These are phyloP conservation scores for Nicotiana otophora DNA, from an alignment of 257 asterid genomes.

Conservation along the genomic window DNA sequence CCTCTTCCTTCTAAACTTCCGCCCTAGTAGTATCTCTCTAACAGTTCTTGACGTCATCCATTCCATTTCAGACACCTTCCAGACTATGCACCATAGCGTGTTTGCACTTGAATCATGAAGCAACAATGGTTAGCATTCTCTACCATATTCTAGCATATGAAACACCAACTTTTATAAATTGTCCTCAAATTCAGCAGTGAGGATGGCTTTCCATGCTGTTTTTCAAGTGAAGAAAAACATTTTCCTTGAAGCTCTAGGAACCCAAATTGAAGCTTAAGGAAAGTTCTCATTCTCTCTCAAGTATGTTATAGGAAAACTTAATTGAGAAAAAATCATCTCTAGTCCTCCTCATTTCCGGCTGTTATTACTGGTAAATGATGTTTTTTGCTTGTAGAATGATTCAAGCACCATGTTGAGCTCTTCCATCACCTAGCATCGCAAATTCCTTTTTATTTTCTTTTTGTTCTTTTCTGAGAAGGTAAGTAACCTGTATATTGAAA, in stretches of 20 bases:
- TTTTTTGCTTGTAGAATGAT: not conserved
- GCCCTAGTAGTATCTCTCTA: not conserved
- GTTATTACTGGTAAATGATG: not conserved
- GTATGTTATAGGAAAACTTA: not conserved
- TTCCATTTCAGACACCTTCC: constrained; percentile 1
- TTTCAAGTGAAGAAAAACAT: not conserved
- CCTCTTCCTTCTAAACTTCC: constrained; percentile 3
- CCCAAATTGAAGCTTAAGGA: not conserved
- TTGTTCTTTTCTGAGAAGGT: no score
- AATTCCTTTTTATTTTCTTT: not conserved
- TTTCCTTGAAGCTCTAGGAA: not conserved
- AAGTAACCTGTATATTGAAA: no score
- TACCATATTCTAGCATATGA: not conserved
- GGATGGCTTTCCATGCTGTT: not conserved
- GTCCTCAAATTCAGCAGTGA: not conserved
- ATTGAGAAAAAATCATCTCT: constrained; percentile 5
- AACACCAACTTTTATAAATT: not conserved
- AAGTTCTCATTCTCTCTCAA: not conserved
- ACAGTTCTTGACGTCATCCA: not conserved
- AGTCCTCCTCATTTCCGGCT: not conserved
- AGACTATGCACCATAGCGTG: not conserved
- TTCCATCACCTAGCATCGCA: constrained; percentile 8
- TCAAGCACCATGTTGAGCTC: constrained; percentile 7
- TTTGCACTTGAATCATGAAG: not conserved
- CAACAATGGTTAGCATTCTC: not conserved